phyloP scores from a whole-genome alignment of 805 yeast genomes.

The Wickerhamomyces alni region DNA sequence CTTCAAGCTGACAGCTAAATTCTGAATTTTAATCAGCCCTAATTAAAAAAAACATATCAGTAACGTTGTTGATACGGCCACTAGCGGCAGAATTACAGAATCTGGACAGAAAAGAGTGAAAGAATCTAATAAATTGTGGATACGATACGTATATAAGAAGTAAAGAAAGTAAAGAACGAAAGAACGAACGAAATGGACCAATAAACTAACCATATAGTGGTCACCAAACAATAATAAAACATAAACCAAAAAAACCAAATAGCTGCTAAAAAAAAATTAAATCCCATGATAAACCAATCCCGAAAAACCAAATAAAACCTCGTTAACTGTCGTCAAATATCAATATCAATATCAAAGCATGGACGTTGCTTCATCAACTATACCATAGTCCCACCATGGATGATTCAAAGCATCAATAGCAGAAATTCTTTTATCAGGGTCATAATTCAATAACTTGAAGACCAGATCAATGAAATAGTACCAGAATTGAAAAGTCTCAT shows the following conservation, averaged over 20 bases:
- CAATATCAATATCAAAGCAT: constrained; percentile 3
- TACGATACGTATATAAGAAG: too few species aligned
- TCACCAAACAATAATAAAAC: not conserved
- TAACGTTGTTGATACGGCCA: not conserved
- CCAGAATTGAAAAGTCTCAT: constrained; percentile 77
- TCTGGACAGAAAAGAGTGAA: not conserved
- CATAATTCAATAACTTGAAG: constrained; percentile 58
- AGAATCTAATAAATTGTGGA: too few species aligned
- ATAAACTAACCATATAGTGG: too few species aligned
- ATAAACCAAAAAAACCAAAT: not conserved
- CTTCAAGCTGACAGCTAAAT: too few species aligned
- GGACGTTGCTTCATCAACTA: constrained; percentile 44
- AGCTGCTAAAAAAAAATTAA: not conserved
- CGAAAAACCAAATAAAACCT: not conserved
- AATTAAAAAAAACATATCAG: not conserved
- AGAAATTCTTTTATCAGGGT: constrained; percentile 65
- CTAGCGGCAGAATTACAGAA: not conserved
- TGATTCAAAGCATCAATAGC: constrained; percentile 75
- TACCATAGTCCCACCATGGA: constrained; percentile 72
- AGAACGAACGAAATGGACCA: constrained; percentile 4
- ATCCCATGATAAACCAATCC: not conserved
- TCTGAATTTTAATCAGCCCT: not conserved
- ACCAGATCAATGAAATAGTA: constrained; percentile 69
- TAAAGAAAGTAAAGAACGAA: too few species aligned
- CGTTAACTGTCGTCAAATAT: not conserved